phyloP scores from a whole-genome alignment of 129 eudicot species.

The Helianthus tuberosus region DNA sequence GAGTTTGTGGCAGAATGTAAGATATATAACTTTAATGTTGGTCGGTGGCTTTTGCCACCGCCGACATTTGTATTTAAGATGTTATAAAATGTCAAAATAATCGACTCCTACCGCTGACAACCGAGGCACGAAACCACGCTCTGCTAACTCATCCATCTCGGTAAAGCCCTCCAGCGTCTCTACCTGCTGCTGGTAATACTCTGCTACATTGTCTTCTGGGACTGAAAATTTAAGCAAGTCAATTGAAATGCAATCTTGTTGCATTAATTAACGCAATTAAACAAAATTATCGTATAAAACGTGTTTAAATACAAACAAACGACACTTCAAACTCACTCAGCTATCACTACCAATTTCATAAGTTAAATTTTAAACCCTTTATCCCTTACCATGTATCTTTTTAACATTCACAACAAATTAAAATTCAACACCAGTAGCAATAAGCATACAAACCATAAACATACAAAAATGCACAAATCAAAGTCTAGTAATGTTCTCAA shows the following conservation, averaged over 20 bases:
- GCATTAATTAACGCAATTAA: not conserved
- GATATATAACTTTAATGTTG: too few species aligned
- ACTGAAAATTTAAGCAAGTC: conserved; percentile 38
- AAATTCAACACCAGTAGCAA: not conserved
- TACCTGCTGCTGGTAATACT: conserved; percentile 88
- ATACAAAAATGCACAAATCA: not conserved
- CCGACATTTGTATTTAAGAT: too few species aligned
- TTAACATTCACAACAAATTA: conserved; percentile 3
- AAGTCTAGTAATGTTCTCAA: not conserved
- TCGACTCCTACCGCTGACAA: conserved; percentile 57
- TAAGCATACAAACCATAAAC: not conserved
- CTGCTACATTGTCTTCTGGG: conserved; percentile 75
- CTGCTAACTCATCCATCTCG: conserved; percentile 83
- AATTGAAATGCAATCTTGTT: not conserved
- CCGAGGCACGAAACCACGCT: conserved; percentile 84
- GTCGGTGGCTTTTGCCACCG: too few species aligned
- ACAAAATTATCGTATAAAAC: not conserved
- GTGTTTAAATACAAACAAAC: not conserved
- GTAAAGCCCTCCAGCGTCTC: conserved; percentile 83
- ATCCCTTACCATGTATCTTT: not conserved
- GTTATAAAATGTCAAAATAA: not conserved
- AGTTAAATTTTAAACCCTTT: not conserved
- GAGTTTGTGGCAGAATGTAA: too few species aligned
- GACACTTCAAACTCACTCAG: not conserved
- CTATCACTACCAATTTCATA: not conserved